A percentile compares a stretch with the other conserved stretches of the same genome.
Conservation (phyloP, 495 filamentous ascomycete species). For the Halenospora varia region DNA sequence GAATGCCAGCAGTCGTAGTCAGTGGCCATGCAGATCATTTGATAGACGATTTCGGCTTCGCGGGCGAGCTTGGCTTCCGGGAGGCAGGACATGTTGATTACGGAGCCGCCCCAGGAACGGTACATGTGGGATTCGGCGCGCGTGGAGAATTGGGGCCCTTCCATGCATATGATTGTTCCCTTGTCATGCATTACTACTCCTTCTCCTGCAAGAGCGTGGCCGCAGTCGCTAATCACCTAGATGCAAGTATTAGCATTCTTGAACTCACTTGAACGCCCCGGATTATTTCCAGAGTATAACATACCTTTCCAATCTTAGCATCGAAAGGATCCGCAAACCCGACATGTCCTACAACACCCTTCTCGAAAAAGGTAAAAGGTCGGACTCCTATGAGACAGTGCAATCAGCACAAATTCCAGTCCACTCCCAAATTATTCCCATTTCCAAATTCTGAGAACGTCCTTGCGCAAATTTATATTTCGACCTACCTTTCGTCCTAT, state of each 20-base stretch:
- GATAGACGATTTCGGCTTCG: constrained; percentile 94
- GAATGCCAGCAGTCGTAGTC: constrained; percentile 98
- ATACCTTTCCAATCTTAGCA: constrained; percentile 55
- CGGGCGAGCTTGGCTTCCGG: constrained; percentile 94
- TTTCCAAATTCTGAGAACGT: too few species aligned
- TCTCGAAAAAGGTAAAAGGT: constrained; percentile 95
- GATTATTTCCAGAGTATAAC: not conserved
- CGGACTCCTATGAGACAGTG: constrained; percentile 39
- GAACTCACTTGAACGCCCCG: not conserved
- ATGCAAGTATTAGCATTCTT: not conserved
- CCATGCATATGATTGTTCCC: constrained; percentile 88
- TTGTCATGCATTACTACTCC: constrained; percentile 72
- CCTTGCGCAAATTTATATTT: too few species aligned
- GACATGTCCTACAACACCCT: constrained; percentile 88
- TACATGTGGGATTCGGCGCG: constrained; percentile 94
- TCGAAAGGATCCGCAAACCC: constrained; percentile 97
- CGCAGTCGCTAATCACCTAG: constrained; percentile 63
- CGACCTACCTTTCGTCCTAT: constrained; percentile 85
- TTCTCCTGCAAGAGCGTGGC: constrained; percentile 72
- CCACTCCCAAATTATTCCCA: too few species aligned
- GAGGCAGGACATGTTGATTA: constrained; percentile 98
- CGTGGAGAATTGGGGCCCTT: constrained; percentile 97
- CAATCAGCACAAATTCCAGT: too few species aligned
- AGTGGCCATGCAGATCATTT: constrained; percentile 98
- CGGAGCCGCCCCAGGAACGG: constrained; percentile 81